Conservation (phyloP, 1,284 basidiomycete genomes). For the Hypsizygus ulmarius region DNA sequence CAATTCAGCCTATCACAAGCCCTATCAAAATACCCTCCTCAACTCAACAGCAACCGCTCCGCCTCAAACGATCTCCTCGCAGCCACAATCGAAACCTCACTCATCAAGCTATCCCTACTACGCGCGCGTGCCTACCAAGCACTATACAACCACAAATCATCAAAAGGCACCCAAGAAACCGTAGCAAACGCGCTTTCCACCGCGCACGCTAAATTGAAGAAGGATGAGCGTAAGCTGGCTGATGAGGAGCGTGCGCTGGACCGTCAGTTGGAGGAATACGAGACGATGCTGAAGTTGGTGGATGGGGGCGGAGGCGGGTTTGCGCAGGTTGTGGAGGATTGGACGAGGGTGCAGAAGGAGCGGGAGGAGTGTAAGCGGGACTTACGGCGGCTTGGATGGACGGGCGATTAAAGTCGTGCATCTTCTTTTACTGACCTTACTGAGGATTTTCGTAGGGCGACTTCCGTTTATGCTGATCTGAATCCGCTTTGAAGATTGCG, state of each 20-base stretch:
- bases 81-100: slow-evolving; percentile 42
- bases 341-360: slow-evolving; percentile 44
- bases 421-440: no score
- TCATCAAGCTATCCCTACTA: slow-evolving; percentile 47
- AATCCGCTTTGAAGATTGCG: no score
- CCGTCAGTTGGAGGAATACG: slow-evolving; percentile 41
- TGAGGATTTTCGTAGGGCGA: no score
- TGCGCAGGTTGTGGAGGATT: slow-evolving; percentile 47
- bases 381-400: slow-evolving; percentile 48
- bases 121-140: slow-evolving; percentile 37
- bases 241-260: slow-evolving; percentile 39
- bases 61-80: slow-evolving; percentile 39
- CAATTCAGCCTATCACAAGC: slow-evolving; percentile 29
- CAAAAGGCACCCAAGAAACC: slow-evolving; percentile 18
- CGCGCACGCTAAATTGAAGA: slow-evolving; percentile 32
- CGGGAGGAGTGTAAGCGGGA: slow-evolving; percentile 48
- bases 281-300: slow-evolving; percentile 37
- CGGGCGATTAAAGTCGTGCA: slow-evolving; percentile 33
- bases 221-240: slow-evolving; percentile 35
- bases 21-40: slow-evolving; percentile 28
- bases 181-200: slow-evolving; percentile 35
- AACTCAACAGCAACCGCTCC: slow-evolving; percentile 24
- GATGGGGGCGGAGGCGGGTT: slow-evolving; percentile 40
- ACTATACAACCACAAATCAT: slow-evolving; percentile 36
- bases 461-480: no score